Conservation (phyloP, 2,329 filamentous ascomycete species). For the Colletotrichum salicis region DNA sequence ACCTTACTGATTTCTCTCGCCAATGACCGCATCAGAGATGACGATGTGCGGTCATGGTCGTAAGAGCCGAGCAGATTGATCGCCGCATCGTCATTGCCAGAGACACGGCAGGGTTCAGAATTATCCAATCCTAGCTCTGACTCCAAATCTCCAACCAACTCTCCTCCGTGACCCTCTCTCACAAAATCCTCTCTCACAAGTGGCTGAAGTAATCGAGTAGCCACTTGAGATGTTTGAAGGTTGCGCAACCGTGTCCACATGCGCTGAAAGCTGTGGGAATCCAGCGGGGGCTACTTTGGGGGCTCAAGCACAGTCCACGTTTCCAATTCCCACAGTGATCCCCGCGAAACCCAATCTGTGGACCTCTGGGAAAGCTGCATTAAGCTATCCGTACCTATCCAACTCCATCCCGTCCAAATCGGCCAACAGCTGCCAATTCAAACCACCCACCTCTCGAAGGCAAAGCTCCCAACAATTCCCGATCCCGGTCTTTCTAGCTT, state of each 20-base stretch:
- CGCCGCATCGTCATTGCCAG: background rate
- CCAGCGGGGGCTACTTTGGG: background rate
- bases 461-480: conserved; percentile 15
- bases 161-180: background rate
- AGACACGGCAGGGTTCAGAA: background rate
- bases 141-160: background rate
- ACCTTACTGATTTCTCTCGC: background rate
- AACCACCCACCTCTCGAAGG: background rate
- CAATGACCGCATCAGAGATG: background rate
- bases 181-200: too few relatives aligned
- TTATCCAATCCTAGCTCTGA: background rate
- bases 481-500: background rate
- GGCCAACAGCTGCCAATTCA: background rate
- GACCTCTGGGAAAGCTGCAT: background rate
- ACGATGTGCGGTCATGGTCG: conserved; percentile 2
- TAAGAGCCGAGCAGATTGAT: background rate
- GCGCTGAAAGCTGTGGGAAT: conserved; percentile 2
- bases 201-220: background rate
- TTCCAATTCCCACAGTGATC: conserved; percentile 20
- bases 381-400: background rate
- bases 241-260: conserved; percentile 32
- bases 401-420: background rate
- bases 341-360: background rate
- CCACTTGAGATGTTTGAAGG: background rate
- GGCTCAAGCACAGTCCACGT: background rate